Evolutionary conservation across 805 yeast species (phyloP).

Genomic region (Saturnispora sanitii): DNA sequence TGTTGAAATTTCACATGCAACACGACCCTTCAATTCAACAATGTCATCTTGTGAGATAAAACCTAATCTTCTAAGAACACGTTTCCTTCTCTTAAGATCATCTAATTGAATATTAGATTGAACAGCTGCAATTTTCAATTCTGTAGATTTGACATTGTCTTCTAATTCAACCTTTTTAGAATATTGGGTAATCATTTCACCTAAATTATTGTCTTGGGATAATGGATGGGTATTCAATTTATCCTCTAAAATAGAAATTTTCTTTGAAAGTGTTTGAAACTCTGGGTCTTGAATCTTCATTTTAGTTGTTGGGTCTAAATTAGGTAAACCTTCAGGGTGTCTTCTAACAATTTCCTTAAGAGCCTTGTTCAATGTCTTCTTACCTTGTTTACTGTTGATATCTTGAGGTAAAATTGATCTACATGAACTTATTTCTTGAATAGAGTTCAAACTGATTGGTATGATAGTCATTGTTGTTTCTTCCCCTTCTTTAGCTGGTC

Average conservation of each 20-base stretch:
- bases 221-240: constrained; percentile 64
- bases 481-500: constrained; percentile 73
- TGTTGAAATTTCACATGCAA: constrained; percentile 87
- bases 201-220: constrained; percentile 48
- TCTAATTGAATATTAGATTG: constrained; percentile 90
- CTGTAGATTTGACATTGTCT: constrained; percentile 46
- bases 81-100: constrained; percentile 83
- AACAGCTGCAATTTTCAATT: constrained; percentile 65
- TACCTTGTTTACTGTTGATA: constrained; percentile 48
- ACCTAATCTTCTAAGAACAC: constrained; percentile 86
- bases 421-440: constrained; percentile 65
- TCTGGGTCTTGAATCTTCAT: constrained; percentile 77
- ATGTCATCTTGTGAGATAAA: constrained; percentile 82
- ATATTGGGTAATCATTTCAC: constrained; percentile 56
- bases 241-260: constrained; percentile 73
- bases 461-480: constrained; percentile 63
- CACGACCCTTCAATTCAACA: constrained; percentile 88
- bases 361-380: constrained; percentile 57
- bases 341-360: constrained; percentile 71
- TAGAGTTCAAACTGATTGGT: constrained; percentile 76
- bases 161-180: constrained; percentile 53
- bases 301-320: constrained; percentile 79
- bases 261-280: constrained; percentile 59
- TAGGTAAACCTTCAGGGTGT: constrained; percentile 86
- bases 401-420: constrained; percentile 74